These are phyloP conservation scores for Diaporthe batatas DNA, from an alignment of 2,329 filamentous ascomycete genomes.

Conservation along the genomic window DNA sequence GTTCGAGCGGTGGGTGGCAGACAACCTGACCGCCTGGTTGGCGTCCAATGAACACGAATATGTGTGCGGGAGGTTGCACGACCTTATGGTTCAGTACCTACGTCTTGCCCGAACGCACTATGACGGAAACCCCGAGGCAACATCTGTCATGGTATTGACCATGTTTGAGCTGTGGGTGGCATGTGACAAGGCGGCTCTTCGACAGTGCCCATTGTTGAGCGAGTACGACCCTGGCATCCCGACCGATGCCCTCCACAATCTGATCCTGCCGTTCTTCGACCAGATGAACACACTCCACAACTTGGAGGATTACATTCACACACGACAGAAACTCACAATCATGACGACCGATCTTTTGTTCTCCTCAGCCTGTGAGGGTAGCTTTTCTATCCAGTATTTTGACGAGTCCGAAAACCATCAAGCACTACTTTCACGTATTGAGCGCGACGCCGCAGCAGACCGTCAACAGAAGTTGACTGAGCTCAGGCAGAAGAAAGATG, in stretches of 20 bases:
- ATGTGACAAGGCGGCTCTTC: constrained; percentile 62
- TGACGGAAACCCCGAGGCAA: constrained; percentile 55
- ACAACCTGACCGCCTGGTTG: constrained; percentile 56
- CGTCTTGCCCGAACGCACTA: constrained; percentile 51
- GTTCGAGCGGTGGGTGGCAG: constrained; percentile 64
- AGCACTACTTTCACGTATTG: constrained; percentile 53
- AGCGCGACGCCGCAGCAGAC: constrained; percentile 50
- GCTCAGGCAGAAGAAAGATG: too few relatives aligned
- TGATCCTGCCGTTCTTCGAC: constrained; percentile 58
- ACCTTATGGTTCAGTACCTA: constrained; percentile 53
- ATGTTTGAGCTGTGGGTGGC: constrained; percentile 71
- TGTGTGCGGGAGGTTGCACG: constrained; percentile 49
- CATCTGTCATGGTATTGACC: constrained; percentile 69
- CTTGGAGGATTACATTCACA: constrained; percentile 62
- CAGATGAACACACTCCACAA: constrained; percentile 61
- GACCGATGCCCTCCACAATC: constrained; percentile 53
- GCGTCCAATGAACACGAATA: constrained; percentile 27
- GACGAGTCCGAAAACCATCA: constrained; percentile 58
- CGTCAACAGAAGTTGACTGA: constrained; percentile 51
- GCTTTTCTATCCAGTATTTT: constrained; percentile 64
- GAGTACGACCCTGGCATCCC: constrained; percentile 63
- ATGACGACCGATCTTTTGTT: constrained; percentile 51
- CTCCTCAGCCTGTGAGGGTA: too few relatives aligned
- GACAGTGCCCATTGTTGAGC: constrained; percentile 55
- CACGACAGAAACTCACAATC: constrained; percentile 45